Conservation (phyloP, 2,329 filamentous ascomycete genomes). For the Aspergillus texensis region DNA sequence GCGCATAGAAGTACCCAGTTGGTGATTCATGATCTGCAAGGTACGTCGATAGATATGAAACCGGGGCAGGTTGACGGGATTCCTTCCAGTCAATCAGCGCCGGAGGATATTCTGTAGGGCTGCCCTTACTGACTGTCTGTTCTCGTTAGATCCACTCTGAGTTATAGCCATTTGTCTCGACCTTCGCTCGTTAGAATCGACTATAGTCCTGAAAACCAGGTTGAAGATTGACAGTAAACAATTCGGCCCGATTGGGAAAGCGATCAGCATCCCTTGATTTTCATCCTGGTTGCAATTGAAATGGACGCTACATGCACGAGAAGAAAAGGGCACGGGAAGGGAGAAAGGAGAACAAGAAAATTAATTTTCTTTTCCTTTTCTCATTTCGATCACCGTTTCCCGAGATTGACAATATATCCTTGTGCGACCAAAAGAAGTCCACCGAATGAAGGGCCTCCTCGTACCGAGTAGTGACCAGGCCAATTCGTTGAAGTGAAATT, state of each 20-base stretch:
- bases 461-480: not conserved
- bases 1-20: not conserved
- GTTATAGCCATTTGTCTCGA: not conserved
- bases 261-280: not conserved
- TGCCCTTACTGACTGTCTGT: constrained; percentile 12
- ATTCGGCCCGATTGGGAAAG: not conserved
- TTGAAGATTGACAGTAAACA: not conserved
- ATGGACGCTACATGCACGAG: not conserved
- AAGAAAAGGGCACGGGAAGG: not conserved
- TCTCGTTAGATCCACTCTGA: not conserved
- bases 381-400: not conserved
- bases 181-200: not conserved
- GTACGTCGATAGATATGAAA: constrained; percentile 22
- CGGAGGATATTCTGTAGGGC: constrained; percentile 2
- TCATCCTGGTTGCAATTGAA: not conserved
- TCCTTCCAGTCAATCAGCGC: constrained; percentile 13
- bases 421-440: not conserved
- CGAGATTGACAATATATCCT: not conserved
- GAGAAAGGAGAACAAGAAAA: not conserved
- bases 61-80: constrained; percentile 12
- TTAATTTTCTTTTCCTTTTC: not conserved
- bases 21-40: constrained; percentile 20
- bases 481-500: not conserved
- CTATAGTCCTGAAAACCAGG: not conserved
- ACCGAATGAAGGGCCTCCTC: not conserved